Evolutionary conservation across 495 filamentous ascomycete genomes (phyloP).

Genomic region (Penicillium coffeae): DNA sequence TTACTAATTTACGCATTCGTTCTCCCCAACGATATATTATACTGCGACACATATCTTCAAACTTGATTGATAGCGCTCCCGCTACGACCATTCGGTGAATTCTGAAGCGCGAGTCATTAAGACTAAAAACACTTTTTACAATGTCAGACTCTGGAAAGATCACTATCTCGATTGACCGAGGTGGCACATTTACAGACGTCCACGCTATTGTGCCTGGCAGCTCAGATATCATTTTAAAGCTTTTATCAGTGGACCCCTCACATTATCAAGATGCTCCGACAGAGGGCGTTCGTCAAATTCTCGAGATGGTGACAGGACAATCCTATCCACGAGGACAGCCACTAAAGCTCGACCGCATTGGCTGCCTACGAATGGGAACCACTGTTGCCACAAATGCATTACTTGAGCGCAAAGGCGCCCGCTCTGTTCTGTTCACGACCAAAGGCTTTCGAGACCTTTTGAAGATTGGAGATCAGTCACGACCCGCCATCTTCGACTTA

Average conservation of each 20-base stretch:
- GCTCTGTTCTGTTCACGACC: constrained; percentile 85
- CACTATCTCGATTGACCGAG: constrained; percentile 50
- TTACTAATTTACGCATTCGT: neutral
- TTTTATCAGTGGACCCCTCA: constrained; percentile 83
- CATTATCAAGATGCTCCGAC: constrained; percentile 88
- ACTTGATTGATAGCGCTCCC: too few relatives aligned
- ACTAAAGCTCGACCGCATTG: constrained; percentile 77
- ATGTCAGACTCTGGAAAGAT: constrained; percentile 36
- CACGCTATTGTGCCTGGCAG: constrained; percentile 51
- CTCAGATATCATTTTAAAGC: constrained; percentile 78
- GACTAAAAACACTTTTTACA: too few relatives aligned
- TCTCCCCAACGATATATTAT: too few relatives aligned
- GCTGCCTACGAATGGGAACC: constrained; percentile 84
- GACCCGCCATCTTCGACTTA: constrained; percentile 80
- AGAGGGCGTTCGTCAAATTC: constrained; percentile 85
- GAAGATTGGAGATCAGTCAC: constrained; percentile 79
- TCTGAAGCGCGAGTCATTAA: too few relatives aligned
- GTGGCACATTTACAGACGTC: constrained; percentile 65
- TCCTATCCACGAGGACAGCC: constrained; percentile 77
- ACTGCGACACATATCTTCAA: too few relatives aligned
- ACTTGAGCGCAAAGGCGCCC: constrained; percentile 90
- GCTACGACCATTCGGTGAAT: too few relatives aligned
- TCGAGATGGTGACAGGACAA: constrained; percentile 72
- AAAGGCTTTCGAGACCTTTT: constrained; percentile 92
- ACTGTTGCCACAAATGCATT: constrained; percentile 90